Conservation (phyloP, 2,329 filamentous ascomycete genomes). For the Trichoderma citrinoviride region DNA sequence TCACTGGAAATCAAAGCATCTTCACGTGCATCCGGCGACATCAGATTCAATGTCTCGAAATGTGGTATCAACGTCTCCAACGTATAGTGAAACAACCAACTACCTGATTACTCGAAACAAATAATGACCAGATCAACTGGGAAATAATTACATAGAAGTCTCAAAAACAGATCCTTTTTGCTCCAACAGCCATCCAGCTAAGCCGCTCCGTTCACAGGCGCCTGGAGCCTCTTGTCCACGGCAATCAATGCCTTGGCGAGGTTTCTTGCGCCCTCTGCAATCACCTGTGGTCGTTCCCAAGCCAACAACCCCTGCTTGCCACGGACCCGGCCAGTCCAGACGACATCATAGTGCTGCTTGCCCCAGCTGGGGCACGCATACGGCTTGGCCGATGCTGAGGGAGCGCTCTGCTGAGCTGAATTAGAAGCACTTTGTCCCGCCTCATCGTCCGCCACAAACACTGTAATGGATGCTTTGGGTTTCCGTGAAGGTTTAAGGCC, state of each 20-base stretch:
- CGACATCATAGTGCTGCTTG: slow-evolving; percentile 42
- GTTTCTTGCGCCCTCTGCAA: slow-evolving; percentile 42
- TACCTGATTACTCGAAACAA: background rate
- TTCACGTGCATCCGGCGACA: background rate
- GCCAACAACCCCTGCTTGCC: slow-evolving; percentile 46
- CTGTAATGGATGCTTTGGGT: slow-evolving; percentile 46
- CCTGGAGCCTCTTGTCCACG: slow-evolving; percentile 39
- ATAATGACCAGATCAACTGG: background rate
- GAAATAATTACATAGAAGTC: background rate
- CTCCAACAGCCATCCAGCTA: slow-evolving; percentile 35
- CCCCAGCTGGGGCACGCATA: slow-evolving; percentile 53
- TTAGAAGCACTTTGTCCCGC: slow-evolving; percentile 19
- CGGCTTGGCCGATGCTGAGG: background rate
- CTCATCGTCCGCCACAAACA: slow-evolving; percentile 43
- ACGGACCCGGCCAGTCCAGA: slow-evolving; percentile 40
- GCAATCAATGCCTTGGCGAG: slow-evolving; percentile 42
- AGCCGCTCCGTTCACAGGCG: slow-evolving; percentile 30
- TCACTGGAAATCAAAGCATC: background rate
- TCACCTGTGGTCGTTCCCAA: slow-evolving; percentile 49
- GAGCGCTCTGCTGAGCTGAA: slow-evolving; percentile 12
- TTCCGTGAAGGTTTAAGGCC: slow-evolving; percentile 28
- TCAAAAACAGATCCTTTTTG: slow-evolving; percentile 26
- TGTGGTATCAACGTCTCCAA: background rate
- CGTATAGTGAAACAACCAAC: background rate
- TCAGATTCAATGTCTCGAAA: background rate